Base-by-base conservation (phyloP, 805 yeast species). In the Cyberlindnera maritima region DNA sequence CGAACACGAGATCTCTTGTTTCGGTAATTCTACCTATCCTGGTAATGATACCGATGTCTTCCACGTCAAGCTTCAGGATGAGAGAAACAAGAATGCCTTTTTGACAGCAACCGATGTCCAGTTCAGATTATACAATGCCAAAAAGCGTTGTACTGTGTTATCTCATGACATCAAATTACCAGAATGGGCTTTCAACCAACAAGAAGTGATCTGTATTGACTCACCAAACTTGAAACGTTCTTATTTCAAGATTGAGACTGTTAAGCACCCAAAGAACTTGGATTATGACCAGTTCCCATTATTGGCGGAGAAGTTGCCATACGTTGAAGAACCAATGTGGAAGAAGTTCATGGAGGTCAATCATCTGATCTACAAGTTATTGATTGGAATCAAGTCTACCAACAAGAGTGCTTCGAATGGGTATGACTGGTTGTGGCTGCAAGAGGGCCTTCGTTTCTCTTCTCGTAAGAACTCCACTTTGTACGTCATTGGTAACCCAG, bases 141-240 rank as follows among this genome's bases (percentile, higher is more conserved):
- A 83, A 34, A 78, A 86, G 26, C 72, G 76, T 26, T 94, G 99
- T 66, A 71, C 73, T 17, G 65, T 94, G 46, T 66, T 89, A 56
- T 80, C 90, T n/a, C 96, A 91, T 61, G 77, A 76, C 38, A 75
- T 75, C 18, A 78, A 74, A 60, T 71, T 94, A 35, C 97, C 97
- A n/a, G 75, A 74, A 8, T 87, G 96, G 95, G 97, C 87, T 2
- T 77, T 76, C 56, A 75, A 74, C 49, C 97, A 90, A 63, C 88
- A 85, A 66, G 99, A 94, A 70, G 95, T 92, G 11, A 68, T 89
- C 35, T 94, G 99, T 64, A 76, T 89, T 44, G 83, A 82, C 43
- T 79, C 79, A 23, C 94, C 97, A 13, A 78, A 80, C 15, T 63
- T 73, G 45, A 78, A 79, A 23, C 80, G 84, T 61, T 76, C 95